These are phyloP conservation scores for Schizopora paradoxa DNA, from an alignment of 1,284 basidiomycete species.

Conservation along the genomic window DNA sequence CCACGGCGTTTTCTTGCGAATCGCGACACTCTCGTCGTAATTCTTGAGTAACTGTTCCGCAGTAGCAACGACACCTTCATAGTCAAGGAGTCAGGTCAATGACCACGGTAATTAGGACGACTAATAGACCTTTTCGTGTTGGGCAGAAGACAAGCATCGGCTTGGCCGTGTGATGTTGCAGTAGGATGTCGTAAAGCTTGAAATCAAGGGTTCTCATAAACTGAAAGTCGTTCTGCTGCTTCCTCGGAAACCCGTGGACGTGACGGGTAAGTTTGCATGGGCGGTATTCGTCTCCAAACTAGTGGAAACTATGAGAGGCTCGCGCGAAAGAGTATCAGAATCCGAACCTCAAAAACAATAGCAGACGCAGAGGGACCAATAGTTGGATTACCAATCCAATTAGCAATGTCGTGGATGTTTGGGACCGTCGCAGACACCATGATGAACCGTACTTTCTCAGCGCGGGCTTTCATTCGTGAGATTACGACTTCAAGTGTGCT, in stretches of 20 bases:
- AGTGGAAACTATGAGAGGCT: neutral
- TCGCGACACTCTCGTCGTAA: slow-evolving; percentile 52
- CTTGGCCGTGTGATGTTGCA: slow-evolving; percentile 66
- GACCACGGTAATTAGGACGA: neutral
- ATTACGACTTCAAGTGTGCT: slow-evolving; percentile 91
- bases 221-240: slow-evolving; percentile 72
- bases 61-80: slow-evolving; percentile 57
- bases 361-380: slow-evolving; percentile 41
- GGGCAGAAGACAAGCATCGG: slow-evolving; percentile 84
- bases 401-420: slow-evolving; percentile 86
- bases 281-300: slow-evolving; percentile 91
- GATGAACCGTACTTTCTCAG: slow-evolving; percentile 71
- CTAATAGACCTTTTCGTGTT: slow-evolving; percentile 68
- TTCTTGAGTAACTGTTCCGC: slow-evolving; percentile 74
- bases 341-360: slow-evolving; percentile 63
- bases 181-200: slow-evolving; percentile 67
- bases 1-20: slow-evolving; percentile 60
- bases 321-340: neutral
- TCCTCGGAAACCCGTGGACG: slow-evolving; percentile 61
- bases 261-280: slow-evolving; percentile 77
- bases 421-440: slow-evolving; percentile 93
- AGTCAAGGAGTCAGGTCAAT: slow-evolving; percentile 1
- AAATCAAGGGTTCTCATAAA: slow-evolving; percentile 73
- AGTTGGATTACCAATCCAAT: slow-evolving; percentile 70
- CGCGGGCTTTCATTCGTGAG: slow-evolving; percentile 83